A percentile compares a stretch with the other conserved stretches of the same genome.
phyloP scores from a whole-genome alignment of 2,329 filamentous ascomycete genomes.

The Fusarium avenaceum region DNA sequence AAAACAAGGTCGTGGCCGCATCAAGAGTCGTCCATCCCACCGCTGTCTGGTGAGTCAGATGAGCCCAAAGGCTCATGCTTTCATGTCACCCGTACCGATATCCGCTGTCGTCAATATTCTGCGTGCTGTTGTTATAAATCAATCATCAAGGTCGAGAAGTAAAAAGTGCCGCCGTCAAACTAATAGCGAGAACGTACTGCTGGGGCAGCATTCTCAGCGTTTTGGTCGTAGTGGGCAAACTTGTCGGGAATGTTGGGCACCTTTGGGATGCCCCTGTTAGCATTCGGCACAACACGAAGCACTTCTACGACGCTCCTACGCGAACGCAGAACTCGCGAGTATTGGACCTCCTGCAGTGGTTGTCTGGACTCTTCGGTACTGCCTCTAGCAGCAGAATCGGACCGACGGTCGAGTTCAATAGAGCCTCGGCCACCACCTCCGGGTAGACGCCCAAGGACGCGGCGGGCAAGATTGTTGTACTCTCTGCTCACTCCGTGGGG shows the following conservation, averaged over 20 bases:
- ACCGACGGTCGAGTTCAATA: constrained; percentile 32
- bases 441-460: constrained; percentile 46
- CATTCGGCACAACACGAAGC: constrained; percentile 60
- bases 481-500: constrained; percentile 40
- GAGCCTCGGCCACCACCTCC: constrained; percentile 40
- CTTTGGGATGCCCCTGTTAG: constrained; percentile 61
- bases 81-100: constrained; percentile 26
- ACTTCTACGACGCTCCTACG: constrained; percentile 46
- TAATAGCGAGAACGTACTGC: constrained; percentile 51
- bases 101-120: constrained; percentile 26
- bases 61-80: constrained; percentile 19
- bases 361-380: constrained; percentile 35
- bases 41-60: neutral
- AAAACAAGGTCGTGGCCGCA: constrained; percentile 42
- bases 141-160: constrained; percentile 12
- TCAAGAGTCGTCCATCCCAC: constrained; percentile 36
- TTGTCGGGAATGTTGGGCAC: constrained; percentile 61
- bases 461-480: constrained; percentile 46
- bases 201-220: constrained; percentile 53
- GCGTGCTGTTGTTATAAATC: constrained; percentile 28
- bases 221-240: constrained; percentile 54
- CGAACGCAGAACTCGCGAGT: constrained; percentile 47
- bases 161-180: constrained; percentile 2
- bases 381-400: constrained; percentile 35
- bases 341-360: constrained; percentile 40